Base-by-base conservation (phyloP, 371 early-diverging fungal genomes). In the Mucor saturninus region DNA sequence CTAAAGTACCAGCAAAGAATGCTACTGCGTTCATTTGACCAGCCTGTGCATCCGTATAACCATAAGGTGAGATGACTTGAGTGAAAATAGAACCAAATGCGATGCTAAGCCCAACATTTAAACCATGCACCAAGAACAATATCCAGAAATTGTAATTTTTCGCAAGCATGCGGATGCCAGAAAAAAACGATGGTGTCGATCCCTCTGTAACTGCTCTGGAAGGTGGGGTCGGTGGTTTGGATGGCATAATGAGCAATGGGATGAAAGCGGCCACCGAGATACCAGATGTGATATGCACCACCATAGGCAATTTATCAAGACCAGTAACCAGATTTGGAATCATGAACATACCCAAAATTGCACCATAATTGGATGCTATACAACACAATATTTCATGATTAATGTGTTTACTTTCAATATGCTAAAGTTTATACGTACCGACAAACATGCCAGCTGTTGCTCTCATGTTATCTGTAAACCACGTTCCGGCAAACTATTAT, bases 391-490 rank as follows among this genome's bases (percentile, higher is more conserved):
- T 15, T 21, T 11, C 15, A 31, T 8, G 28, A 37, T 13, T 42
- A 46, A 21, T 21, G 21, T 21, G 21, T 21, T 21, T 21, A 21
- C 21, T 21, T 21, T 21, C 21, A 21, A 53, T 53, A 30, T 50
- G 30, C 29, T 28, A 50, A 9, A 1, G 2, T 38, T 49, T 56
- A n/a, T 31, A 56, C 69, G 56, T 71, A 73, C 78, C 78, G 55
- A 79, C 74, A 69, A 89, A 76, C 70, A 85, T 83, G 59, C 86
- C 88, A 14, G 88, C 88, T 26, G 85, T 84, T 15, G 89, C 81
- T 32, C 89, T 71, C 40, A 81, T 80, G 38, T 77, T 78, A 58
- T 86, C 87, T 5, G 86, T 77, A 73, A 89, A 89, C 90, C 90
- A 89, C 26, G 76, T 76, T 11, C 87, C 80, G 2, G 87, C 83